Conservation (phyloP, 2,329 filamentous ascomycete genomes). For the Thelonectria discophora region DNA sequence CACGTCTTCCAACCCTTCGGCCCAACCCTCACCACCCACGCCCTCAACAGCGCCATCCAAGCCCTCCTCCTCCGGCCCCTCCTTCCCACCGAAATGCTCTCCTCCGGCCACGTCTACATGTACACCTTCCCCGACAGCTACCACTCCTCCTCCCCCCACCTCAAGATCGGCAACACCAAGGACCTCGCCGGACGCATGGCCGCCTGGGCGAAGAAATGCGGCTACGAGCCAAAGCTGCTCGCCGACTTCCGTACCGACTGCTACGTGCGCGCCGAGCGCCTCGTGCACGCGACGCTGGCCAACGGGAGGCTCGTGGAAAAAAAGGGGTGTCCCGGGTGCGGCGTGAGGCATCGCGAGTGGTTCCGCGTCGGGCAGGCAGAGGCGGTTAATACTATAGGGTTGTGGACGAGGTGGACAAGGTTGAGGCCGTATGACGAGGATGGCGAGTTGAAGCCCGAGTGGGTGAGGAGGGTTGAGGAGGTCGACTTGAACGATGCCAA, state of each 20-base stretch:
- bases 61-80: constrained; percentile 25
- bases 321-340: constrained; percentile 37
- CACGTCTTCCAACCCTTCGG: constrained; percentile 35
- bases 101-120: constrained; percentile 38
- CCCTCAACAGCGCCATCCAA: constrained; percentile 33
- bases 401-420: constrained; percentile 43
- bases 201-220: constrained; percentile 35
- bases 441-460: constrained; percentile 36
- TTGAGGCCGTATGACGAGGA: constrained; percentile 41
- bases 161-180: constrained; percentile 45
- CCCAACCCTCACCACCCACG: constrained; percentile 1
- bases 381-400: constrained; percentile 29
- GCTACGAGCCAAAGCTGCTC: constrained; percentile 37
- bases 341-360: constrained; percentile 40
- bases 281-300: constrained; percentile 43
- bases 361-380: constrained; percentile 34
- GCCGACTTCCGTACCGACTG: constrained; percentile 27
- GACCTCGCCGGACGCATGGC: constrained; percentile 38
- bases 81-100: background rate
- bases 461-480: constrained; percentile 34
- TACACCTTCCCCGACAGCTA: constrained; percentile 38
- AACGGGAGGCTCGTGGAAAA: constrained; percentile 40
- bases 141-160: constrained; percentile 23
- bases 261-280: constrained; percentile 41
- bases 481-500: constrained; percentile 38